phyloP scores from a whole-genome alignment of 2,329 filamentous ascomycete species.

The Aspergillus ochraceoroseus region DNA sequence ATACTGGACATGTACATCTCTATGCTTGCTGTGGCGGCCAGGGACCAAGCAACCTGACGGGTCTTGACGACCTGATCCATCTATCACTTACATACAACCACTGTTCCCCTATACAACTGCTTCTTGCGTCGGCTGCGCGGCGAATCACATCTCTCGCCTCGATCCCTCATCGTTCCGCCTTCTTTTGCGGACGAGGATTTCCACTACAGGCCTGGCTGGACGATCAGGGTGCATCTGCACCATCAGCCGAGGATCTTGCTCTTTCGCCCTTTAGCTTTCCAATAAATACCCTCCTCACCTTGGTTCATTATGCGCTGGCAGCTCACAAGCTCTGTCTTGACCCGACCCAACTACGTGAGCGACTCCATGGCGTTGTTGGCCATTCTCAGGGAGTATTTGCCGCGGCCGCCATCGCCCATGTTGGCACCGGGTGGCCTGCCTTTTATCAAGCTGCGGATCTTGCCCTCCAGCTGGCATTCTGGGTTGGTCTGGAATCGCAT shows the following conservation, averaged over 20 bases:
- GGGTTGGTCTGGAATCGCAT: slow-evolving; percentile 32
- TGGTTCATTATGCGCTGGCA: slow-evolving; percentile 5
- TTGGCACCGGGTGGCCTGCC: slow-evolving; percentile 28
- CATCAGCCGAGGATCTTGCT: background rate
- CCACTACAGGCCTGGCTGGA: background rate
- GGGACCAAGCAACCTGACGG: slow-evolving; percentile 1
- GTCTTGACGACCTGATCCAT: background rate
- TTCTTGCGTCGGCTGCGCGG: background rate
- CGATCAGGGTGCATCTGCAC: background rate
- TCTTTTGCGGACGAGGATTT: background rate
- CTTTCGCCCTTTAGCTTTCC: slow-evolving; percentile 29
- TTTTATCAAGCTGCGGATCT: slow-evolving; percentile 27
- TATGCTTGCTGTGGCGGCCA: background rate
- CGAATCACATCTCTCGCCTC: background rate
- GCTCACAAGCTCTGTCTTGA: background rate
- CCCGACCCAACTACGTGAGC: background rate
- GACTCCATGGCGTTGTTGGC: slow-evolving; percentile 18
- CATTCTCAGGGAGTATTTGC: slow-evolving; percentile 40
- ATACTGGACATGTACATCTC: background rate
- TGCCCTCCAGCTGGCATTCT: slow-evolving; percentile 34
- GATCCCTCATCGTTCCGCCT: background rate
- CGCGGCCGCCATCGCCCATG: slow-evolving; percentile 31
- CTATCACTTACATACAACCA: background rate
- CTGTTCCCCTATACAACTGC: background rate
- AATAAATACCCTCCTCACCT: slow-evolving; percentile 34